phyloP scores from a whole-genome alignment of 257 asterid species.

The Gardenia jasminoides region DNA sequence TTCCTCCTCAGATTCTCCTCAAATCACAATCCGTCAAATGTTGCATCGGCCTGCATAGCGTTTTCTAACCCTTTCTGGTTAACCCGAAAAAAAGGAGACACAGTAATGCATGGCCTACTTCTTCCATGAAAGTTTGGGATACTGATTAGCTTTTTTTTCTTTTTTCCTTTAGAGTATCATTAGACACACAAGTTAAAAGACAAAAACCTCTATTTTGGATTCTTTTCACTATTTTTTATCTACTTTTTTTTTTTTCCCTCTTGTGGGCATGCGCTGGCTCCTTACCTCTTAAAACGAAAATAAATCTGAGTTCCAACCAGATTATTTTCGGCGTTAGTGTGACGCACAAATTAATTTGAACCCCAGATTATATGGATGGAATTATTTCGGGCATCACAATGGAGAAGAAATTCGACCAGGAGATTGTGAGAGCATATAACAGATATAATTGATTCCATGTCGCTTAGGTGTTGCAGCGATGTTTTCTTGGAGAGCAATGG shows the following conservation, averaged over 20 bases:
- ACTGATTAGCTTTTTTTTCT: too few relatives aligned
- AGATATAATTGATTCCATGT: neutral
- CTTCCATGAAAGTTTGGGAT: neutral
- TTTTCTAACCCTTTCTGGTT: neutral
- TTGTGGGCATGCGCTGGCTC: neutral
- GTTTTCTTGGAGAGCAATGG: slow-evolving; percentile 21
- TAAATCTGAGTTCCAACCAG: too few relatives aligned
- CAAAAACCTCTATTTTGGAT: neutral
- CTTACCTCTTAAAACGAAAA: too few relatives aligned
- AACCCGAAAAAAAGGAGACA: neutral
- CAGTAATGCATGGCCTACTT: neutral
- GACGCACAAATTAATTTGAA: neutral
- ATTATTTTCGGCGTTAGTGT: neutral
- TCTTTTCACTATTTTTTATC: neutral
- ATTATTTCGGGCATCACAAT: neutral
- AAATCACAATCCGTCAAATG: slow-evolving; percentile 4
- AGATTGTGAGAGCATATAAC: neutral
- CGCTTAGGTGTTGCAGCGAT: slow-evolving; percentile 2
- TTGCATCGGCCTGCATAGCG: neutral
- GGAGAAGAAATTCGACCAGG: neutral
- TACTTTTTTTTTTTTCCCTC: too few relatives aligned
- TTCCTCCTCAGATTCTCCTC: neutral
- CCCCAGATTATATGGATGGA: neutral
- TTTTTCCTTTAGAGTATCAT: neutral
- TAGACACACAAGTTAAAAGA: neutral